Base-by-base conservation (phyloP, 148 eudicot genomes). In the Suaeda aralocaspica region DNA sequence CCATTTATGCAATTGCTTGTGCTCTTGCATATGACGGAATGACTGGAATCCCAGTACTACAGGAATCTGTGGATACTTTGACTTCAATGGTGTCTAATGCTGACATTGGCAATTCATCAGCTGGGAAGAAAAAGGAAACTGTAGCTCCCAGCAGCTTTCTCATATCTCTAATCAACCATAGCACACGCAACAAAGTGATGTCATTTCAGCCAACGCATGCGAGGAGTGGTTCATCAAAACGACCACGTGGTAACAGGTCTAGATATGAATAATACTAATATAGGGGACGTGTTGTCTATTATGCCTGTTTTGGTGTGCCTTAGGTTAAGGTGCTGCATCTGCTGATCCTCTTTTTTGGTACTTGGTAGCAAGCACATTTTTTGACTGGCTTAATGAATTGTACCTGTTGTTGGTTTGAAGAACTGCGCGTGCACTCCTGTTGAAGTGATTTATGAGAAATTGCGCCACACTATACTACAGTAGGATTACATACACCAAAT, bases 21-120 rank as follows among this genome's bases (percentile, higher is more conserved):
- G 76, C 84, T 57, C 78, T 95, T 22, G 80, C 96, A 15, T 77
- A 74, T 66, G 93, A 91, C 59, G 97, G 96, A n/a, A 78, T 79
- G 71, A 73, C 77, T 33, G 91, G 88, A 80, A 74, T 81, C 62
- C 52, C 82, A 46, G 52, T 65, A 12, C 56, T 77, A 0, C 26
- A 58, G 21, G 88, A 81, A 62, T 58, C 85, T 22, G 80, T 84
- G 42, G 88, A 88, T 41, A 48, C 82, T 22, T 77, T 82, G 60
- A 59, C 92, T 62, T 69, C 87, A 31, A 84, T 80, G 91, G 83
- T 83, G 41, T 73, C 72, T 76, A 84, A 80, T 55, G 68, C 91
- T 59, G 86, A 67, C 29, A 79, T 86, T 6, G 78, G 74, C 36
- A 79, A 77, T 60, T 65, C 84, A 1, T 51, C 73, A 41, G 36